Percentiles rank a stretch among this genome's conserved stretches.
These are phyloP conservation scores for Sutorius australiensis DNA, from an alignment of 768 basidiomycete genomes.

Conservation along the genomic window DNA sequence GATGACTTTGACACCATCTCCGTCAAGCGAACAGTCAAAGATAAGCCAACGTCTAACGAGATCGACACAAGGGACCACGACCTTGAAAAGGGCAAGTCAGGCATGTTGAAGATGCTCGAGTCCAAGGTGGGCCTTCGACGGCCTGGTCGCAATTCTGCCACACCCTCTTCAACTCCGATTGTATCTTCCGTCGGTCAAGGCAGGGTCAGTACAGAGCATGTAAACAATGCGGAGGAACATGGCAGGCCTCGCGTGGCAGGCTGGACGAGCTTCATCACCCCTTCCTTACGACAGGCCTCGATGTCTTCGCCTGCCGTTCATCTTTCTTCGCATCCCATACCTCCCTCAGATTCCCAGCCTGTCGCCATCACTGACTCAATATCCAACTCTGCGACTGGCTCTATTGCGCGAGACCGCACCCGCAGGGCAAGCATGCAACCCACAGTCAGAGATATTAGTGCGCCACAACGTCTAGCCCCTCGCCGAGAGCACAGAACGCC, in stretches of 20 bases:
- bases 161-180: slow-evolving; percentile 38
- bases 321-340: slow-evolving; percentile 53
- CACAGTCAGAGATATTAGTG: slow-evolving; percentile 38
- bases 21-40: slow-evolving; percentile 43
- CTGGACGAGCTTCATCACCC: slow-evolving; percentile 56
- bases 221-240: slow-evolving; percentile 34
- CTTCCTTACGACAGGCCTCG: slow-evolving; percentile 65
- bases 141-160: slow-evolving; percentile 38
- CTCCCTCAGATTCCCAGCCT: slow-evolving; percentile 51
- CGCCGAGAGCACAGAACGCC: slow-evolving; percentile 31
- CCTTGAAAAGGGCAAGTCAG: slow-evolving; percentile 40
- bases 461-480: slow-evolving; percentile 35
- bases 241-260: slow-evolving; percentile 48
- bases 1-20: slow-evolving; percentile 43
- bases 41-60: slow-evolving; percentile 31
- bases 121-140: slow-evolving; percentile 52
- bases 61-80: slow-evolving; percentile 27
- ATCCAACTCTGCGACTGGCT: slow-evolving; percentile 43
- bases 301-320: slow-evolving; percentile 74
- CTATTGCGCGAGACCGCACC: slow-evolving; percentile 44
- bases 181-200: slow-evolving; percentile 28
- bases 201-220: slow-evolving; percentile 26
- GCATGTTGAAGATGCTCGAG: slow-evolving; percentile 46
- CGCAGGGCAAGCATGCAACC: slow-evolving; percentile 38
- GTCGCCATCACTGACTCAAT: slow-evolving; percentile 46